phyloP scores from a whole-genome alignment of 2,329 filamentous ascomycete genomes.

The Metarhizium anisopliae region DNA sequence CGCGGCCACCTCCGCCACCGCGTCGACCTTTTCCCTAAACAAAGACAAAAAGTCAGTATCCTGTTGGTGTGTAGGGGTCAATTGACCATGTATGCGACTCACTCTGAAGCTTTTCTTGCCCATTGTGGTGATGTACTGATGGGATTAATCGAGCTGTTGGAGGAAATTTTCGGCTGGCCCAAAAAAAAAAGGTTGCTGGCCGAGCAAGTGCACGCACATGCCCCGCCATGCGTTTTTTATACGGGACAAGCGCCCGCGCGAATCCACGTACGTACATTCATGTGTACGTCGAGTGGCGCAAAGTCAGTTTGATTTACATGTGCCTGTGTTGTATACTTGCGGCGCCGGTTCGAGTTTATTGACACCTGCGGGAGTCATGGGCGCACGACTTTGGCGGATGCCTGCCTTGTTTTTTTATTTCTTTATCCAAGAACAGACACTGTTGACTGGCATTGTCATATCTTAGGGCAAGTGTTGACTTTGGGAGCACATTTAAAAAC shows the following conservation, averaged over 20 bases:
- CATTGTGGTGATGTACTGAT: conserved; percentile 19
- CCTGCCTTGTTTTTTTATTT: too few relatives aligned
- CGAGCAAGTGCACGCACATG: background rate
- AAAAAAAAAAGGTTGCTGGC: background rate
- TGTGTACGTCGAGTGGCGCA: background rate
- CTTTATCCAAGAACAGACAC: too few relatives aligned
- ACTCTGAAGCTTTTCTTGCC: conserved; percentile 29
- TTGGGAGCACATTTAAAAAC: too few relatives aligned
- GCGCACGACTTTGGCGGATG: too few relatives aligned
- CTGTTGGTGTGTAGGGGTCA: conserved; percentile 5
- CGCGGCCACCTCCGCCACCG: conserved; percentile 25
- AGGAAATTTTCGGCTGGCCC: background rate
- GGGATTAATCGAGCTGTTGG: background rate
- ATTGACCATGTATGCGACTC: conserved; percentile 6
- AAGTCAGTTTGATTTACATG: background rate
- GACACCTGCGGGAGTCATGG: too few relatives aligned
- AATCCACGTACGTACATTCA: too few relatives aligned
- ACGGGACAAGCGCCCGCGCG: too few relatives aligned
- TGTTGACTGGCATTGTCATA: too few relatives aligned
- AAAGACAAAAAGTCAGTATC: background rate
- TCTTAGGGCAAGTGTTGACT: too few relatives aligned
- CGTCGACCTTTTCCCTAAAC: conserved; percentile 27
- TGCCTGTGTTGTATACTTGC: too few relatives aligned
- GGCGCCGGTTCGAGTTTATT: too few relatives aligned
- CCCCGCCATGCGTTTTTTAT: background rate